A percentile compares a stretch with the other conserved stretches of the same genome.
These are phyloP conservation scores for Aspergillus cristatus DNA, from an alignment of 495 filamentous ascomycete species.

Conservation along the genomic window DNA sequence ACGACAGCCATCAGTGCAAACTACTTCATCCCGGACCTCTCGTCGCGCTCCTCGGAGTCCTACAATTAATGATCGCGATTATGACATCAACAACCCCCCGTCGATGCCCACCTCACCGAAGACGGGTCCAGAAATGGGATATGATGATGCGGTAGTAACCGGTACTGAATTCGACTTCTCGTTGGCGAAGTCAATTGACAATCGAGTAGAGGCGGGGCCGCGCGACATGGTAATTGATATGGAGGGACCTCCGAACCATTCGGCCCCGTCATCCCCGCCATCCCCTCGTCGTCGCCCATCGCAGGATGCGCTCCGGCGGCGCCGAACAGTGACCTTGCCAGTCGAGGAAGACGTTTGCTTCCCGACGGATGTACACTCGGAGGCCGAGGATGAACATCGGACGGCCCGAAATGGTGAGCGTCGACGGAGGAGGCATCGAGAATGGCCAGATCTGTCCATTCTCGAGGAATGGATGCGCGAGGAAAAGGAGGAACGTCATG, in stretches of 20 bases:
- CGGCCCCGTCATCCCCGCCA: constrained; percentile 17
- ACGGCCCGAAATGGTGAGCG: constrained; percentile 37
- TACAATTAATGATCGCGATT: constrained; percentile 34
- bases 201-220: constrained; percentile 22
- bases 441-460: constrained; percentile 64
- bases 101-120: constrained; percentile 76
- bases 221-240: constrained; percentile 52
- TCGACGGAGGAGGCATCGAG: constrained; percentile 42
- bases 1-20: constrained; percentile 21
- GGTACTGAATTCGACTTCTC: constrained; percentile 37
- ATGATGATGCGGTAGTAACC: constrained; percentile 68
- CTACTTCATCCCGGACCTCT: constrained; percentile 26
- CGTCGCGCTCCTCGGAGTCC: constrained; percentile 21
- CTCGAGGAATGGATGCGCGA: constrained; percentile 85
- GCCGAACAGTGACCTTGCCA: constrained; percentile 42
- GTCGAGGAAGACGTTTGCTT: constrained; percentile 92
- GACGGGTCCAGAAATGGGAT: constrained; percentile 51
- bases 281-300: constrained; percentile 25
- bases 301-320: constrained; percentile 31
- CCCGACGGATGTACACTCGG: constrained; percentile 67
- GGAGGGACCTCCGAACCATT: constrained; percentile 31
- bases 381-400: constrained; percentile 57
- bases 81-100: constrained; percentile 95
- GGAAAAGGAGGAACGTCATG: constrained; percentile 84
- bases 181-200: constrained; percentile 22